Evolutionary conservation across 2,329 filamentous ascomycete genomes (phyloP), one percentile per base, ranked within the genome.

Genomic region (Thielaviopsis populi): DNA sequence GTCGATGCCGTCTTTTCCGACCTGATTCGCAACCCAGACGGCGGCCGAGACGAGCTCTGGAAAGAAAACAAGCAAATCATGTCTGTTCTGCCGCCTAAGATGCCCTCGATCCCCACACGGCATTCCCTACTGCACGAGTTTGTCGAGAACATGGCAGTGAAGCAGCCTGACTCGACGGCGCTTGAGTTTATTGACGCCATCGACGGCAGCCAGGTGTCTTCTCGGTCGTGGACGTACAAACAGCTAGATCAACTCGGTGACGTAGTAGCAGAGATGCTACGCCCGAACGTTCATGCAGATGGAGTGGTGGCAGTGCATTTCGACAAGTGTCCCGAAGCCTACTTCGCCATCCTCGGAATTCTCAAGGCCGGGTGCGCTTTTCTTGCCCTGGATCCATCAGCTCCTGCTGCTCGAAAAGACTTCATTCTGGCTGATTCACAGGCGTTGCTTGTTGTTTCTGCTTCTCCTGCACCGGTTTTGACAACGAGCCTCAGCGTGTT

Each of bases 351-450:
- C 46, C 75, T 95, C 1, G 90, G 89, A 0, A 85, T 94, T 63
- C 75, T 95, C 40, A 95, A 95, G 71, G 83, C 87, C 5, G 90
- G 90, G 0, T 91, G 87, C 70, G 83, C 86, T 0, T 95, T 91
- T 72, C 79, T 95, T 17, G 89, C 90, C 0, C 78, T 95, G 10
- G 90, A 95, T 70, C 85, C 88, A 0, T 80, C 79, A 0, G 86
- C 90, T 0, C 90, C 90, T 0, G 75, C 77, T 2, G 80, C 85
- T 10, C 79, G 90, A n/a, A 89, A 90, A 68, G 76, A 83, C 40
- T 95, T 91, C 70, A 92, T 95, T 10, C 69, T 91, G 3, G 69
- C 80, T 24, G 92, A 97, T 69, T 92, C 91, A 0, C 74, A 76
- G 0, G 84, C 88, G 0, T 77, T 76, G 1, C 74, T 85, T 2